A percentile compares a stretch with the other conserved stretches of the same genome.
Evolutionary conservation across 2,329 filamentous ascomycete species (phyloP).

Genomic region (Colletotrichum falcatum): DNA sequence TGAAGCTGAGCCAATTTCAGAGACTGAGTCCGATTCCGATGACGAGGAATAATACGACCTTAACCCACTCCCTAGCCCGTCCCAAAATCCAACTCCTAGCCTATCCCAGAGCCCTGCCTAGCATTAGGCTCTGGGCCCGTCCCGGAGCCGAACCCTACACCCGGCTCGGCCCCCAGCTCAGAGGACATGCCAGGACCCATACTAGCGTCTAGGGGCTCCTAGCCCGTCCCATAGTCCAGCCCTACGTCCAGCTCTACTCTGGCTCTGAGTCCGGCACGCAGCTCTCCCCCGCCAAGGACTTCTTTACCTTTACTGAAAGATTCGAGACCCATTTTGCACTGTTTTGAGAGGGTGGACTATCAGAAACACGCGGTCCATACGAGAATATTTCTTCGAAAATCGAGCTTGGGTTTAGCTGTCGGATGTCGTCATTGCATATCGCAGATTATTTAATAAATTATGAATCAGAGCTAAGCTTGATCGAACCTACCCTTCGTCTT

Average conservation of each 20-base stretch:
- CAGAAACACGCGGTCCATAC: not conserved
- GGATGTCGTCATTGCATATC: not conserved
- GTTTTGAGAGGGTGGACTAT: too few species aligned
- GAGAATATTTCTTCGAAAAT: not conserved
- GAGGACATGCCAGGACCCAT: not conserved
- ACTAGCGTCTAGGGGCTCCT: too few species aligned
- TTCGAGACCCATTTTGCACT: not conserved
- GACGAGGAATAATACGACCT: too few species aligned
- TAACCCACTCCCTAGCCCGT: too few species aligned
- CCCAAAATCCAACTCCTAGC: not conserved
- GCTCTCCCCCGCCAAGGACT: too few species aligned
- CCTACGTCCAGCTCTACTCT: too few species aligned
- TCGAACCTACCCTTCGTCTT: not conserved
- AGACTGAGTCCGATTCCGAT: too few species aligned
- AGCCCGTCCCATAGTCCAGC: too few species aligned
- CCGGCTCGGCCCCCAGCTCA: not conserved
- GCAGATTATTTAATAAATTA: not conserved
- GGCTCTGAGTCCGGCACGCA: too few species aligned
- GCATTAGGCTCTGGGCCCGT: not conserved
- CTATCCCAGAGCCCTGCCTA: too few species aligned
- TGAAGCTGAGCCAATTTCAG: not conserved
- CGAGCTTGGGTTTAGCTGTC: not conserved
- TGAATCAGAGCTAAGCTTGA: not conserved
- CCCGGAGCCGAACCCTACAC: not conserved
- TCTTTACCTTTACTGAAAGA: too few species aligned